Conservation (phyloP, 2,329 filamentous ascomycete species). For the Neoscytalidium dimidiatum region DNA sequence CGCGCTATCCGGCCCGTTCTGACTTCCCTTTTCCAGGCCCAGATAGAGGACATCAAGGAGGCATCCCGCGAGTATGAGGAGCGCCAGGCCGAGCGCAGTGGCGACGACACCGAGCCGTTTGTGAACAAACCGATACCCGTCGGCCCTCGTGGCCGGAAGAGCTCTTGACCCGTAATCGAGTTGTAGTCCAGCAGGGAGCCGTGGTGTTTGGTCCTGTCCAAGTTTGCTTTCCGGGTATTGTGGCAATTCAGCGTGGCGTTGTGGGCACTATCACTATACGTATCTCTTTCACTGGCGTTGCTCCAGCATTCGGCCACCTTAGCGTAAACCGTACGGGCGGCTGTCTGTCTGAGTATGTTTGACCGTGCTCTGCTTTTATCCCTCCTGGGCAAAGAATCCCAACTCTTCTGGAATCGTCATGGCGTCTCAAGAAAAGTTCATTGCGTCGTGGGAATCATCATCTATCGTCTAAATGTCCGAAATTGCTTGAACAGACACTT, state of each 20-base stretch:
- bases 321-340: not conserved
- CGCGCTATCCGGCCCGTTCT: not conserved
- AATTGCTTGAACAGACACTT: not conserved
- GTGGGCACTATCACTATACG: constrained; percentile 16
- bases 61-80: constrained; percentile 44
- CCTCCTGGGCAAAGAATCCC: not conserved
- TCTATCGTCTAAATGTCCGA: not conserved
- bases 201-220: not conserved
- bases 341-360: not conserved
- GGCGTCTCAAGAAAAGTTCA: not conserved
- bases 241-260: constrained; percentile 18
- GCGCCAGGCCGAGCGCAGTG: constrained; percentile 39
- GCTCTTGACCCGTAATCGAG: not conserved
- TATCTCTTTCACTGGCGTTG: not conserved
- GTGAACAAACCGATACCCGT: constrained; percentile 43
- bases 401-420: not conserved
- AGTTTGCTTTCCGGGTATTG: constrained; percentile 1
- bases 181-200: not conserved
- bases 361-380: not conserved
- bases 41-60: constrained; percentile 45
- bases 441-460: constrained; percentile 13
- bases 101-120: constrained; percentile 32
- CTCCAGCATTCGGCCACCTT: not conserved
- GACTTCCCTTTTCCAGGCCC: constrained; percentile 31
- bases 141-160: constrained; percentile 21